Evolutionary conservation across 768 basidiomycete species (phyloP).

Genomic region (Strobilomyces confusus): DNA sequence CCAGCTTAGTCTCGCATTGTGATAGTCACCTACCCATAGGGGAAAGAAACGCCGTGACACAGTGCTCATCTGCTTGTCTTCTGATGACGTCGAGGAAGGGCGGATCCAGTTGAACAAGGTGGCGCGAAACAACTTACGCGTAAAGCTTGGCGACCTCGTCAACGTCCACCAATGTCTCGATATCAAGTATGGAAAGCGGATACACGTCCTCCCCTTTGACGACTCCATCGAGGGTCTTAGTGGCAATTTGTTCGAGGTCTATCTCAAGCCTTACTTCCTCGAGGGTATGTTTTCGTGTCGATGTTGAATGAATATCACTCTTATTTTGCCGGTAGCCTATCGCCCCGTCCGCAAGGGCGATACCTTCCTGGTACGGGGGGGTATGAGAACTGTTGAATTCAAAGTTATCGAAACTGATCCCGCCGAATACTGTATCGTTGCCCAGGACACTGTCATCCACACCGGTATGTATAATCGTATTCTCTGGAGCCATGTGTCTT

Average conservation of each 20-base stretch:
- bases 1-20: background rate
- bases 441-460: conserved; percentile 97
- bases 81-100: conserved; percentile 96
- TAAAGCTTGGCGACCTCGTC: conserved; percentile 95
- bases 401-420: conserved; percentile 99
- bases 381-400: conserved; percentile 98
- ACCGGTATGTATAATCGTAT: conserved; percentile 47
- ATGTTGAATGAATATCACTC: background rate
- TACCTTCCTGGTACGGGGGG: conserved; percentile 98
- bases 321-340: conserved; percentile 53
- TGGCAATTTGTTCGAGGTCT: conserved; percentile 98
- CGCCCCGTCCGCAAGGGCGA: conserved; percentile 96
- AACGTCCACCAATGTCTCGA: conserved; percentile 95
- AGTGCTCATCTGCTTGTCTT: conserved; percentile 92
- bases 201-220: conserved; percentile 96
- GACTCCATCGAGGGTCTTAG: conserved; percentile 97
- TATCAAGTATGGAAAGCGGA: conserved; percentile 98
- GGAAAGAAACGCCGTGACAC: conserved; percentile 98
- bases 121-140: conserved; percentile 97
- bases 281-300: conserved; percentile 54
- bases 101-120: conserved; percentile 99
- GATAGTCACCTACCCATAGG: conserved; percentile 36
- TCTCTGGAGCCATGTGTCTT: background rate
- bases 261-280: conserved; percentile 98
- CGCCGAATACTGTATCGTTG: conserved; percentile 96